Percentiles rank a stretch among this genome's conserved stretches.
Evolutionary conservation across 2,329 filamentous ascomycete species (phyloP).

Genomic region (Botrytis fragariae): DNA sequence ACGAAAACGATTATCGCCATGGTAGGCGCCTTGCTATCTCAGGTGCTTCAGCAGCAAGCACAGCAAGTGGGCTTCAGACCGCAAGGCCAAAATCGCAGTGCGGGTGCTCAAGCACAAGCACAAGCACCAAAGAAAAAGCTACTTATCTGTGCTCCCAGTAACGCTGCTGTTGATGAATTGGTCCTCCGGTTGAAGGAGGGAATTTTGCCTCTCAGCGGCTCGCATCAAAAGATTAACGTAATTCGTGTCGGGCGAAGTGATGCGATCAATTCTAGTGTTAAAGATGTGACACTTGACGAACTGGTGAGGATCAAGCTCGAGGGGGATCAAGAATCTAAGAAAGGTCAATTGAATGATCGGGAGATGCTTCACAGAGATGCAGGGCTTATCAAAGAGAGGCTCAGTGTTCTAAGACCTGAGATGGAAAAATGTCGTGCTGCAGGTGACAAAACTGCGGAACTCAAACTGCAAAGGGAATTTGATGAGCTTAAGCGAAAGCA

Average conservation of each 20-base stretch:
- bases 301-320: slow-evolving; percentile 75
- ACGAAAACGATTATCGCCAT: slow-evolving; percentile 98
- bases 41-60: slow-evolving; percentile 40
- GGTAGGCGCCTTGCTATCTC: slow-evolving; percentile 79
- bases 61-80: slow-evolving; percentile 34
- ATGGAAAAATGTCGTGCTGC: slow-evolving; percentile 65
- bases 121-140: slow-evolving; percentile 67
- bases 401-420: slow-evolving; percentile 68
- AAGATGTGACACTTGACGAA: slow-evolving; percentile 90
- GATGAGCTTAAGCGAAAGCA: slow-evolving; percentile 76
- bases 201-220: slow-evolving; percentile 73
- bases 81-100: slow-evolving; percentile 37
- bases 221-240: slow-evolving; percentile 74
- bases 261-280: slow-evolving; percentile 84
- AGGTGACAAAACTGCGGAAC: slow-evolving; percentile 48
- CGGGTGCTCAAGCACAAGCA: slow-evolving; percentile 40
- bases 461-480: slow-evolving; percentile 70
- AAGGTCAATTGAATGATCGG: slow-evolving; percentile 46
- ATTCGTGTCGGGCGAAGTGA: slow-evolving; percentile 88
- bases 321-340: slow-evolving; percentile 57
- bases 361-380: slow-evolving; percentile 64
- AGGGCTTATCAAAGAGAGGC: slow-evolving; percentile 69
- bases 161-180: slow-evolving; percentile 93
- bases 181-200: slow-evolving; percentile 89
- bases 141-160: slow-evolving; percentile 95